Base-by-base conservation (phyloP, 2,329 filamentous ascomycete genomes). In the Chaetothyriales sp. region DNA sequence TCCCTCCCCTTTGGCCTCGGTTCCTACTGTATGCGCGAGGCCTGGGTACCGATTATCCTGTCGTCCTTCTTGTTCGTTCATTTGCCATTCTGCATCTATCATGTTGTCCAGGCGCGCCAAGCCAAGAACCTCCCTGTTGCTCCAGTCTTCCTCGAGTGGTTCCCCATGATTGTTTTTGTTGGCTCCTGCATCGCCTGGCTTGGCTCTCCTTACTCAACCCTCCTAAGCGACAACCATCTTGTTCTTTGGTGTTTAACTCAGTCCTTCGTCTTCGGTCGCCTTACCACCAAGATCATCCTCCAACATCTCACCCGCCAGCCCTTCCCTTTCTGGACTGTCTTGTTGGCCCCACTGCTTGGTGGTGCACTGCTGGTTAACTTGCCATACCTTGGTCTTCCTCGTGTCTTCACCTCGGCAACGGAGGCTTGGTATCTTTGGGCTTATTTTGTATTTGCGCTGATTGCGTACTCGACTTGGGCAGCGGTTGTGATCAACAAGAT, bases 281-380 rank as follows among this genome's bases (percentile, higher is more conserved):
- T 98, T 83, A 96, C 92, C 0, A 98, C 92, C 42, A 98, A 96
- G 73, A 96, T 96, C 68, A 98, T 98, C 64, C 80, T 98, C 18
- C 90, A 92, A 2, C 92, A 98, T 67, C 74, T 98, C 48, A 92
- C 92, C 1, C 80, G 80, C 56, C 92, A 96, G 66, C 86, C 90
- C 2, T 98, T 96, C 69, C 92, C 92, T 1, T 93, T 86, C 75
- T 96, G 89, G 88, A 96, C 92, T 9, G 77, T 92, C 47, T 85
- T 96, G 77, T 75, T 96, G 39, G 80, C 78, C 32, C 92, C 92
- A 6, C 80, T 98, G 42, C 76, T 95, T 46, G 84, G 85, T 48
- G 92, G 92, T 49, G 89, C 88, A 5, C 62, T 90, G 1, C 70
- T 96, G 43, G 83, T 79, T 19, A 95, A 96, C 68, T 70, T 95